Percentiles rank a stretch among this genome's conserved stretches.
Conservation (phyloP, 169 alveolate genomes). For the Cystoisospora suis region DNA sequence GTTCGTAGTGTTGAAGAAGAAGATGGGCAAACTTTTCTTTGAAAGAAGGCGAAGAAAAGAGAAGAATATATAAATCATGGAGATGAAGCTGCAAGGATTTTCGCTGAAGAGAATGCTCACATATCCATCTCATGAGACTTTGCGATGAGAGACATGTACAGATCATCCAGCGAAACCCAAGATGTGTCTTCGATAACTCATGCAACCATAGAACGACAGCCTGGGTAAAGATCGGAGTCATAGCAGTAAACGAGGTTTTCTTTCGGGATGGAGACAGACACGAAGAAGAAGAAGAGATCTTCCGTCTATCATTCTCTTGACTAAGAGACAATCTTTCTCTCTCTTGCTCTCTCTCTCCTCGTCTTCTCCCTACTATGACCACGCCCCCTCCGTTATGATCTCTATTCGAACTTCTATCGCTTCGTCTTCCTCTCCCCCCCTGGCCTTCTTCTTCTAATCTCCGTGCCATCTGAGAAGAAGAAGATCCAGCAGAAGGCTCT, state of each 20-base stretch:
- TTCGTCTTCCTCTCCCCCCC: neutral
- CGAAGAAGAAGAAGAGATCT: neutral
- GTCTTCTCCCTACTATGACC: neutral
- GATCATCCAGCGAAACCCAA: slow-evolving; percentile 10
- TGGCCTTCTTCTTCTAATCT: neutral
- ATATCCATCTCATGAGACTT: neutral
- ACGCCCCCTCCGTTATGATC: neutral
- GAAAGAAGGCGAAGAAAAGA: slow-evolving; percentile 2
- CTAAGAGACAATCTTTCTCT: neutral
- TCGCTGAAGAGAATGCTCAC: neutral
- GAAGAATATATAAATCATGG: neutral
- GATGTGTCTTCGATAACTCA: neutral
- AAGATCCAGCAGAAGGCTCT: neutral
- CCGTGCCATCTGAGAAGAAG: neutral
- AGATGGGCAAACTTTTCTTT: neutral
- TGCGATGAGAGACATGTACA: neutral
- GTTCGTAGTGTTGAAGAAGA: neutral
- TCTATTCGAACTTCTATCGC: neutral
- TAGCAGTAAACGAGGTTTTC: no score
- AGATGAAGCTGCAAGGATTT: neutral
- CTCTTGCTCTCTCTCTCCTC: neutral
- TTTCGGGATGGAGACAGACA: neutral
- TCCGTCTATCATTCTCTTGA: neutral
- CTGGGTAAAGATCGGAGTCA: neutral
- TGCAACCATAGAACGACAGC: neutral